These are phyloP conservation scores for Blastobotrys illinoisensis DNA, from an alignment of 1,139 yeast genomes.

Conservation along the genomic window DNA sequence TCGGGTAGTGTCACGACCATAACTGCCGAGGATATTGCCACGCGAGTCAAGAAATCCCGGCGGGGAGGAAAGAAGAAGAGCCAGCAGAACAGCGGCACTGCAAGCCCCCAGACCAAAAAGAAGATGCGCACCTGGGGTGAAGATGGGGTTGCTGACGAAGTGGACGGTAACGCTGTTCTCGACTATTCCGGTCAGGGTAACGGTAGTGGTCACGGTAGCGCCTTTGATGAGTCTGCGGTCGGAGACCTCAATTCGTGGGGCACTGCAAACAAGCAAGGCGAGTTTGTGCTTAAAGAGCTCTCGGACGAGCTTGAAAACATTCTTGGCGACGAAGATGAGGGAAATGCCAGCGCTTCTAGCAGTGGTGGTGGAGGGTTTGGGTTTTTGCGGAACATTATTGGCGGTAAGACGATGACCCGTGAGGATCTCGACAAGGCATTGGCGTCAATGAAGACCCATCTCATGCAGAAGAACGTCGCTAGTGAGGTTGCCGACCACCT, in stretches of 20 bases:
- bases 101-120: conserved; percentile 24
- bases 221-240: conserved; percentile 28
- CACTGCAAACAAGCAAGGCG: conserved; percentile 41
- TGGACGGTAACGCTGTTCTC: conserved; percentile 33
- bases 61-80: conserved; percentile 20
- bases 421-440: conserved; percentile 42
- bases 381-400: conserved; percentile 51
- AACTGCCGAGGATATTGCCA: conserved; percentile 6
- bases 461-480: conserved; percentile 49
- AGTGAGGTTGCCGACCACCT: conserved; percentile 54
- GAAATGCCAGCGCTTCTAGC: conserved; percentile 4
- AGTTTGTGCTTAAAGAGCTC: conserved; percentile 47
- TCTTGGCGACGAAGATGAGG: conserved; percentile 22
- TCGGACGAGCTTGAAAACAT: conserved; percentile 43
- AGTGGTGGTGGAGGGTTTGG: conserved; percentile 36
- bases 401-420: conserved; percentile 52
- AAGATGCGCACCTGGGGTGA: conserved; percentile 43
- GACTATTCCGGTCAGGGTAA: conserved; percentile 42
- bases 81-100: conserved; percentile 2
- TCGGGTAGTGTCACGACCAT: conserved; percentile 9
- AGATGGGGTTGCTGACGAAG: conserved; percentile 47
- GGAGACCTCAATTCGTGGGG: conserved; percentile 45
- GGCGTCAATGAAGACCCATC: conserved; percentile 42
- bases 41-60: conserved; percentile 26
- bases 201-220: conserved; percentile 24